These are phyloP conservation scores for Mycena crocata DNA, from an alignment of 768 basidiomycete species.

Conservation along the genomic window DNA sequence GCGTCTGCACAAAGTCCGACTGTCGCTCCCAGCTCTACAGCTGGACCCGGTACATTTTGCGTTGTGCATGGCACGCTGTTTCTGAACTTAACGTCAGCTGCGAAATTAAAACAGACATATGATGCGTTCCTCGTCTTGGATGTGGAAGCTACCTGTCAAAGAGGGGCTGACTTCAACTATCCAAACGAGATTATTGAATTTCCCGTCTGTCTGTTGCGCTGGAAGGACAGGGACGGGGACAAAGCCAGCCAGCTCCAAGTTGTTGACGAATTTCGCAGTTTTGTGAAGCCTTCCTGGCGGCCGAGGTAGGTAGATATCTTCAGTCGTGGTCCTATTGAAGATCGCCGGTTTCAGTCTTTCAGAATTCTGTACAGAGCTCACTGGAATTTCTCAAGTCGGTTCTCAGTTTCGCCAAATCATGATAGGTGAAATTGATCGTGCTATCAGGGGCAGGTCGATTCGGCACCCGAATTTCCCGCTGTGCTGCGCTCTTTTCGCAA, in stretches of 20 bases:
- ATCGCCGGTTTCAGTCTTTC: too few species aligned
- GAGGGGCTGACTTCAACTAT: constrained; percentile 79
- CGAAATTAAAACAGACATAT: constrained; percentile 56
- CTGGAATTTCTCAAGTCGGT: constrained; percentile 92
- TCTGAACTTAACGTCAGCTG: background rate
- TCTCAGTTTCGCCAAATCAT: constrained; percentile 10
- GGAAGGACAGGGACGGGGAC: constrained; percentile 74
- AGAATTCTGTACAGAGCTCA: constrained; percentile 86
- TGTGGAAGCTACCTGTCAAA: constrained; percentile 86
- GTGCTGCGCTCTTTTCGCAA: constrained; percentile 71
- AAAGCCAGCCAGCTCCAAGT: constrained; percentile 70
- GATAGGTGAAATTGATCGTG: constrained; percentile 15
- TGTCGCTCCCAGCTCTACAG: background rate
- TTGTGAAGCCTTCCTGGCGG: constrained; percentile 89
- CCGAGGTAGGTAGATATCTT: too few species aligned
- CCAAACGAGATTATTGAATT: constrained; percentile 99
- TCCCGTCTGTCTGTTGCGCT: constrained; percentile 89
- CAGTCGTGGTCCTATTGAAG: too few species aligned
- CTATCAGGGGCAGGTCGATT: constrained; percentile 82
- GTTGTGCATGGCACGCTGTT: background rate
- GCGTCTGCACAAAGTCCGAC: too few species aligned
- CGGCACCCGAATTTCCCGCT: constrained; percentile 79
- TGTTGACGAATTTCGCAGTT: constrained; percentile 87
- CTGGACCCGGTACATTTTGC: background rate
- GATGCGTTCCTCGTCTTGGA: constrained; percentile 91